phyloP scores from a whole-genome alignment of 805 yeast species.

The Ogataea pignaliae region DNA sequence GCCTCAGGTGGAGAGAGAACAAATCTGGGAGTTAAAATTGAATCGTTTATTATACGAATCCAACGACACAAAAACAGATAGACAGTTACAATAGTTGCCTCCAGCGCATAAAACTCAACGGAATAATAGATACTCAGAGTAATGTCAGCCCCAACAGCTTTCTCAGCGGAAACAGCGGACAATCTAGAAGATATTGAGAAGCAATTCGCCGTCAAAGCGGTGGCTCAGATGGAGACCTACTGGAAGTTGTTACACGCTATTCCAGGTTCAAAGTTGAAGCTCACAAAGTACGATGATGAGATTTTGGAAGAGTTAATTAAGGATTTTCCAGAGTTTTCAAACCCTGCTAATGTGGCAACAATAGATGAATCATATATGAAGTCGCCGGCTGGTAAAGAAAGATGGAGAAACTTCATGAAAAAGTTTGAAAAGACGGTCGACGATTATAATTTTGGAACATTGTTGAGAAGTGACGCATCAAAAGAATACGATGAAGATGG shows the following conservation, averaged over 20 bases:
- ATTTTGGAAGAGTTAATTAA: constrained; percentile 55
- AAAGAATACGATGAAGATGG: constrained; percentile 78
- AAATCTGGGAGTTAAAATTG: too few relatives aligned
- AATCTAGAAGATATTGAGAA: constrained; percentile 93
- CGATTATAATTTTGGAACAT: constrained; percentile 94
- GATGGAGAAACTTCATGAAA: constrained; percentile 87
- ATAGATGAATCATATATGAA: constrained; percentile 81
- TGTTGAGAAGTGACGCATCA: constrained; percentile 67
- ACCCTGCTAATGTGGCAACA: constrained; percentile 48
- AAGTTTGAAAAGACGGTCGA: constrained; percentile 75
- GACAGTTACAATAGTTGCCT: too few relatives aligned
- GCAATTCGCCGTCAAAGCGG: constrained; percentile 98
- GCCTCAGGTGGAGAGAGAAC: too few relatives aligned
- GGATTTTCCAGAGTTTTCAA: constrained; percentile 85
- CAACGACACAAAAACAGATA: too few relatives aligned
- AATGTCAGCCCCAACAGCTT: constrained; percentile 15
- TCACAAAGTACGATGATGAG: constrained; percentile 69
- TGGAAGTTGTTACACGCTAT: constrained; percentile 74
- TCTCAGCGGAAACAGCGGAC: constrained; percentile 79
- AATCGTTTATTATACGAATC: too few relatives aligned
- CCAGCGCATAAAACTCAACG: too few relatives aligned
- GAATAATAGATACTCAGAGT: too few relatives aligned
- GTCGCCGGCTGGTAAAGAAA: constrained; percentile 69
- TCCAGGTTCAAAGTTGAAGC: constrained; percentile 73
- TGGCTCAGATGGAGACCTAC: constrained; percentile 90